Conservation (phyloP, 306 rosid species). For the Citrullus amarus region DNA sequence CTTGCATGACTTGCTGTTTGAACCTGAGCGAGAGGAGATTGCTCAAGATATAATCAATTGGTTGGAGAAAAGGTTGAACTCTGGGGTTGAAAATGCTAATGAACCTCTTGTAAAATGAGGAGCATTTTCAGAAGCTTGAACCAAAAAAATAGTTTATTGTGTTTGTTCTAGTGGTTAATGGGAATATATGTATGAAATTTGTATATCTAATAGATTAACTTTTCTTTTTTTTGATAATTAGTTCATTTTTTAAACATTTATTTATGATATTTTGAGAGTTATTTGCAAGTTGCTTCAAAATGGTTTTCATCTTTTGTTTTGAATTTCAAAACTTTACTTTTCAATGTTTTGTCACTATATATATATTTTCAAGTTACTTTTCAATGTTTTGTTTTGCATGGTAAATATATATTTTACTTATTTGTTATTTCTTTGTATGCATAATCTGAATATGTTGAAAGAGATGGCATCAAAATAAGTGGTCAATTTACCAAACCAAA, state of each 20-base stretch:
- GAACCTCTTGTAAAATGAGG: slow-evolving; percentile 4
- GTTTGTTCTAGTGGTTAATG: background rate
- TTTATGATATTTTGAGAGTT: background rate
- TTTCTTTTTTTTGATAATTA: background rate
- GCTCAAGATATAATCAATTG: slow-evolving; percentile 74
- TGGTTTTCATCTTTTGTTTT: too few relatives aligned
- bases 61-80: slow-evolving; percentile 59
- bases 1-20: slow-evolving; percentile 87
- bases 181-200: background rate
- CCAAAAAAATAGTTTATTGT: background rate
- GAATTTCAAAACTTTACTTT: too few relatives aligned
- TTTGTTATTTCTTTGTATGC: too few relatives aligned
- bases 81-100: slow-evolving; percentile 3
- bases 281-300: background rate
- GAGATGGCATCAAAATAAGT: too few relatives aligned
- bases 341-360: too few relatives aligned
- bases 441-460: too few relatives aligned
- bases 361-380: too few relatives aligned
- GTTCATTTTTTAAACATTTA: background rate
- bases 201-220: background rate
- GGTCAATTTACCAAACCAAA: too few relatives aligned
- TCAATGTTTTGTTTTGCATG: too few relatives aligned
- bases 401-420: too few relatives aligned
- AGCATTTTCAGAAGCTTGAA: background rate
- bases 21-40: slow-evolving; percentile 85